A percentile compares a stretch with the other conserved stretches of the same genome.
phyloP scores from a whole-genome alignment of 179 eudicot genomes.

The Beta corolliflora region DNA sequence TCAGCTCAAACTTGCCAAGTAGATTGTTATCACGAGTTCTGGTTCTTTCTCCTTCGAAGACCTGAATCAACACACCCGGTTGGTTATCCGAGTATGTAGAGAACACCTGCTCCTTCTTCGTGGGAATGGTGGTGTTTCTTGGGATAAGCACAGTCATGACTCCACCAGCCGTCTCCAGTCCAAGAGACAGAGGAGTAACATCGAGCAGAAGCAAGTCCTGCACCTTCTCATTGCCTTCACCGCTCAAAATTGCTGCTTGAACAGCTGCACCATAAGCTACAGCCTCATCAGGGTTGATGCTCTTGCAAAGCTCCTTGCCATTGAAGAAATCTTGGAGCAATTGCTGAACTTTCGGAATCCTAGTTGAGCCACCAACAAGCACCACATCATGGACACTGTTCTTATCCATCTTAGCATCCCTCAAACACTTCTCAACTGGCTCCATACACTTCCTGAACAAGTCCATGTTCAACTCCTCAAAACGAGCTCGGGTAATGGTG shows the following conservation, averaged over 20 bases:
- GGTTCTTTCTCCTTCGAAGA: slow-evolving; percentile 66
- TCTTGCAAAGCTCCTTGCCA: slow-evolving; percentile 78
- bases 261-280: slow-evolving; percentile 74
- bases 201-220: slow-evolving; percentile 53
- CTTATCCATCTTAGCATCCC: slow-evolving; percentile 70
- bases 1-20: slow-evolving; percentile 56
- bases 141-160: slow-evolving; percentile 63
- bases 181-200: slow-evolving; percentile 61
- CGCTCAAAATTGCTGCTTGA: slow-evolving; percentile 66
- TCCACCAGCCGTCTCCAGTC: slow-evolving; percentile 58
- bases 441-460: slow-evolving; percentile 72
- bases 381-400: slow-evolving; percentile 53
- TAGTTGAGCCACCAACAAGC: slow-evolving; percentile 66
- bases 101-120: slow-evolving; percentile 56
- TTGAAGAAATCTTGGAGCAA: slow-evolving; percentile 67
- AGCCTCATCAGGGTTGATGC: slow-evolving; percentile 68
- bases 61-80: slow-evolving; percentile 55
- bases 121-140: slow-evolving; percentile 63
- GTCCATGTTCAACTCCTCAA: slow-evolving; percentile 67
- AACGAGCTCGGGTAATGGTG: slow-evolving; percentile 58
- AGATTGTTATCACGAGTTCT: slow-evolving; percentile 55
- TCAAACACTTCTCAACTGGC: slow-evolving; percentile 69
- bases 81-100: slow-evolving; percentile 55
- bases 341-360: slow-evolving; percentile 73
- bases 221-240: slow-evolving; percentile 59